These are phyloP conservation scores for Calocybe indica DNA, from an alignment of 768 basidiomycete species.

Conservation along the genomic window DNA sequence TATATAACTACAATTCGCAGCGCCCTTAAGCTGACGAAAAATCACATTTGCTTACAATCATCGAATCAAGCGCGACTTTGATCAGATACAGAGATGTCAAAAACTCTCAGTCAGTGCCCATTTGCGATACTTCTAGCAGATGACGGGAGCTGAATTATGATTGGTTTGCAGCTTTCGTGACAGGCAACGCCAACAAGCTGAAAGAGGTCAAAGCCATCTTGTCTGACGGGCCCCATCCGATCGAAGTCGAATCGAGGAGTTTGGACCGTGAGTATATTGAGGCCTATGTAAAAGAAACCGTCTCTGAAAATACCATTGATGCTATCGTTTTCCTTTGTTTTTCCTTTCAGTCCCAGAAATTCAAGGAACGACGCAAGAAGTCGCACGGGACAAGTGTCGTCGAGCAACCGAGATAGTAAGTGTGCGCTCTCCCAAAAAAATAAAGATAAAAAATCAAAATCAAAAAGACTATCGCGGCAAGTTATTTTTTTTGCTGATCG, in stretches of 20 bases:
- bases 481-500: background rate
- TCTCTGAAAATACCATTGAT: background rate
- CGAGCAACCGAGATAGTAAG: conserved; percentile 77
- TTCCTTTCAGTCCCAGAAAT: conserved; percentile 74
- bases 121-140: no score
- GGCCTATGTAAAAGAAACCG: background rate
- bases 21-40: no score
- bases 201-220: conserved; percentile 85
- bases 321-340: background rate
- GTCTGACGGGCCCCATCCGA: conserved; percentile 49
- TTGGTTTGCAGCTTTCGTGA: conserved; percentile 71
- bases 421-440: background rate
- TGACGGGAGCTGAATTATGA: no score
- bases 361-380: conserved; percentile 88
- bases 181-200: conserved; percentile 91
- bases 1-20: no score
- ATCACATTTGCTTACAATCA: no score
- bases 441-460: background rate
- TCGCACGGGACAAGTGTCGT: conserved; percentile 82
- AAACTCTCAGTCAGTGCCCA: no score
- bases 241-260: conserved; percentile 72
- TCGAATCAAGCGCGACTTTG: no score
- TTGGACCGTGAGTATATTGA: conserved; percentile 60
- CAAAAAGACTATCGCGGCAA: background rate
- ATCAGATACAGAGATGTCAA: no score